Base-by-base conservation (phyloP, 1,284 basidiomycete species). In the Gymnopus androsaceus region DNA sequence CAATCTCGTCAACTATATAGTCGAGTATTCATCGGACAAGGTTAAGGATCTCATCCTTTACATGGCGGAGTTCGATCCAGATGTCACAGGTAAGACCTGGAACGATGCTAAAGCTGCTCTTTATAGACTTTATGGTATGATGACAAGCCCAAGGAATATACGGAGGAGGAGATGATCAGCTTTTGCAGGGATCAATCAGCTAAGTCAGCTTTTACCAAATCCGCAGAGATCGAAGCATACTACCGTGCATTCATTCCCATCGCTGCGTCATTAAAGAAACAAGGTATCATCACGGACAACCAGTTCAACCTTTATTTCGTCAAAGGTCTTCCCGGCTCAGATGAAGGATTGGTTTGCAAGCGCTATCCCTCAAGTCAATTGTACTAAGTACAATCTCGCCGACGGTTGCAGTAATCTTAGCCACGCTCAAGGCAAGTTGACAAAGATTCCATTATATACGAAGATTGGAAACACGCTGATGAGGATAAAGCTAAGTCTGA, bases 281-380 rank as follows among this genome's bases (percentile, higher is more conserved):
- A 28, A 4, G 19, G 28, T 1, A 31, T 34, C 15, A 19, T 49
- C 6, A 51, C 46, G 25, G 30, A 8, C 3, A 50, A 51, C 15
- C 3, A 30, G 4, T 9, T 25, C 21, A 17, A 44, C 3, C 12
- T 21, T 30, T 46, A 45, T 6, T 54, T 54, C 42, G 19, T 47
- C 11, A 3, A 21, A 21, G 53, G 53, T 8, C 25, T 54, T 25
- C 44, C 44, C 1, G 25, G 28, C n/a, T 8, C 6, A 15, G 11
- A 14, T 47, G 4, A 36, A 54, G 19, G 53, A 54, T 2, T 54
- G 53, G 53, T 54, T 54, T 30, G 3, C 25, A 2, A n/a, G 27
- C 7, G 14, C 15, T 12, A 3, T 54, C 2, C 45, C 44, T 17
- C 34, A 47, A 19, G n/a, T 14, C 15, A 47, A 54, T 15, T 12